These are phyloP conservation scores for Emericellopsis cladophorae DNA, from an alignment of 2,329 filamentous ascomycete species.

Conservation along the genomic window DNA sequence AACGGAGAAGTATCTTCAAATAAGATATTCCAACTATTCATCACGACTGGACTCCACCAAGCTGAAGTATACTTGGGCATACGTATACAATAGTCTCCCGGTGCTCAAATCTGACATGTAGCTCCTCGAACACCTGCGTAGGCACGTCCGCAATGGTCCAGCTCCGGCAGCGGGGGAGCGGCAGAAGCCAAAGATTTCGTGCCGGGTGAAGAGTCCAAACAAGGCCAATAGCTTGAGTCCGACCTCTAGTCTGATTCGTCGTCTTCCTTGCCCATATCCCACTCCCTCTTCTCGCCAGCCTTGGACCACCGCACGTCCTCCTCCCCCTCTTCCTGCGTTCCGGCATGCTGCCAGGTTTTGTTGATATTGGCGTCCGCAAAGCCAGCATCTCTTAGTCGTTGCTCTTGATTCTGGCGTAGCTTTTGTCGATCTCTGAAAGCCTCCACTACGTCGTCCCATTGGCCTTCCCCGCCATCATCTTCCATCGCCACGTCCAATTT, in stretches of 20 bases:
- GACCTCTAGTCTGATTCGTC: conserved; percentile 4
- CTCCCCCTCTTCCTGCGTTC: conserved; percentile 48
- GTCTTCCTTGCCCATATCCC: conserved; percentile 41
- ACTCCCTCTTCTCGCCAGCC: conserved; percentile 48
- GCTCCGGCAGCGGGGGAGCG: no score
- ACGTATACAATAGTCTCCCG: no score
- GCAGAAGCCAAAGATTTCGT: neutral
- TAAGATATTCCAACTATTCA: no score
- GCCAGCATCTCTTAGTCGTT: conserved; percentile 63
- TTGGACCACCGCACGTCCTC: conserved; percentile 64
- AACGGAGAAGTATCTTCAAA: no score
- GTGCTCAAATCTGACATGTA: no score
- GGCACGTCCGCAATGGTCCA: no score
- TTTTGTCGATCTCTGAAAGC: conserved; percentile 67
- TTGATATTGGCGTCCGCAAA: conserved; percentile 65
- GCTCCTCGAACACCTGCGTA: no score
- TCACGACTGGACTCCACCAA: no score
- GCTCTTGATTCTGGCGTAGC: conserved; percentile 63
- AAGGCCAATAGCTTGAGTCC: no score
- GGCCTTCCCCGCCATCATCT: conserved; percentile 36
- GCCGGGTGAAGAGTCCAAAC: no score
- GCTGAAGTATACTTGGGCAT: no score
- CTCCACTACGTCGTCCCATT: conserved; percentile 74
- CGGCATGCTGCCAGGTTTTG: conserved; percentile 28
- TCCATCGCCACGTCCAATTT: conserved; percentile 41